Evolutionary conservation across 208 protist species (phyloP), one percentile per base, ranked within the genome.

Genomic region (Crithidia sp.): DNA sequence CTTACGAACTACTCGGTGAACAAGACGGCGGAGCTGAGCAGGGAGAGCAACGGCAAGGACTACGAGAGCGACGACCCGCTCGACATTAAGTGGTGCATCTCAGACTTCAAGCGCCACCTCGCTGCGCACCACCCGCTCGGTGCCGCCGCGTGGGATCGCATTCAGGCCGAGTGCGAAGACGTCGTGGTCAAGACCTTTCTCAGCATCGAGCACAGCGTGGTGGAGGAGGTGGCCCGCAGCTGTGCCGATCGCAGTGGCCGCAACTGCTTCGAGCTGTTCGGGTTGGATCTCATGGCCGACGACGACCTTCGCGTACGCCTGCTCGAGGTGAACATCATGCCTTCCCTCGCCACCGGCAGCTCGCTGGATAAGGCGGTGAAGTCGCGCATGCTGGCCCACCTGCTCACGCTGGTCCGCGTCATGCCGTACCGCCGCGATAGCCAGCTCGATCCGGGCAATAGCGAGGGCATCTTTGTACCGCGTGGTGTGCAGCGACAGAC

Each of bases 1-100:
- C 85, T 99, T 44, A 99, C 98, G 45, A 99, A 99, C 87, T 99
- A 98, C 77, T 94, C 97, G 16, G 89, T 99, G 40, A 99, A 98
- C 85, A 99, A 99, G 70, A 94, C 90, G 14, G 89, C 89, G 50
- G 86, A 92, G 66, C 78, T 95, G 61, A 87, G 76, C 45, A 61
- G 81, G 19, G 81, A 82, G 36, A 95, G 83, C 62, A 74, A 74
- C 64, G 88, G 84, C n/a, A 90, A 90, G 54, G 79, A 88, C 41
- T 82, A 84, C 61, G 83, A 93, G 41, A 77, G 79, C 56, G 89
- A 94, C 67, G 89, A 94, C 70, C 72, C 67, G 10, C 49, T 93
- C 19, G 93, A 97, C 67, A 97, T 97, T 77, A 97, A 97, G 81
- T 97, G 93, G 91, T 93, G 88, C 73, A 67, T 97, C 44, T 90